Conservation (phyloP, 2,329 filamentous ascomycete genomes). For the Domatiomyces globalis region DNA sequence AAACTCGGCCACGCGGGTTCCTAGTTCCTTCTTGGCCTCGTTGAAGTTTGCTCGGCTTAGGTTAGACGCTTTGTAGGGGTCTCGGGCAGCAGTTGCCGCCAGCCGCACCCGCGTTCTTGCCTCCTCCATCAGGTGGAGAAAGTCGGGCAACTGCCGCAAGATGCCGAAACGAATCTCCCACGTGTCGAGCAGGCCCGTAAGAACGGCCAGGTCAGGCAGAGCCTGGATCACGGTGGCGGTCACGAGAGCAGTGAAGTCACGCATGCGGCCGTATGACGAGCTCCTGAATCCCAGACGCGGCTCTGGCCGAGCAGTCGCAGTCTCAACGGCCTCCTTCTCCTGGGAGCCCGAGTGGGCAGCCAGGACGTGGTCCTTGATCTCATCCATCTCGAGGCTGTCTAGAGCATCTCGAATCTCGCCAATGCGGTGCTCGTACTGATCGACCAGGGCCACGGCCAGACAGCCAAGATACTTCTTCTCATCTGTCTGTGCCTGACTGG, state of each 20-base stretch:
- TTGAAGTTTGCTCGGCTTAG: conserved; percentile 28
- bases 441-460: conserved; percentile 49
- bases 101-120: conserved; percentile 24
- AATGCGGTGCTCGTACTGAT: conserved; percentile 56
- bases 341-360: conserved; percentile 58
- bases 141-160: conserved; percentile 55
- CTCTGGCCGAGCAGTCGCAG: conserved; percentile 11
- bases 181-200: conserved; percentile 57
- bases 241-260: conserved; percentile 78
- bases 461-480: conserved; percentile 51
- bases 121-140: conserved; percentile 48
- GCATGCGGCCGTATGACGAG: conserved; percentile 53
- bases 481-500: conserved; percentile 4
- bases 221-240: conserved; percentile 85
- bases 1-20: conserved; percentile 53
- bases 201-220: conserved; percentile 61
- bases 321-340: conserved; percentile 31
- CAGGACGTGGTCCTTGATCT: conserved; percentile 77
- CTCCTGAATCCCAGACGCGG: conserved; percentile 25
- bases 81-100: conserved; percentile 22
- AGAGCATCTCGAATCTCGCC: conserved; percentile 51
- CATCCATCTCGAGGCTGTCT: conserved; percentile 41
- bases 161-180: conserved; percentile 70
- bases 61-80: conserved; percentile 6
- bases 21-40: conserved; percentile 41